A percentile compares a stretch with the other conserved stretches of the same genome.
phyloP scores from a whole-genome alignment of 257 asterid species.

The Solanum raphanifolium region DNA sequence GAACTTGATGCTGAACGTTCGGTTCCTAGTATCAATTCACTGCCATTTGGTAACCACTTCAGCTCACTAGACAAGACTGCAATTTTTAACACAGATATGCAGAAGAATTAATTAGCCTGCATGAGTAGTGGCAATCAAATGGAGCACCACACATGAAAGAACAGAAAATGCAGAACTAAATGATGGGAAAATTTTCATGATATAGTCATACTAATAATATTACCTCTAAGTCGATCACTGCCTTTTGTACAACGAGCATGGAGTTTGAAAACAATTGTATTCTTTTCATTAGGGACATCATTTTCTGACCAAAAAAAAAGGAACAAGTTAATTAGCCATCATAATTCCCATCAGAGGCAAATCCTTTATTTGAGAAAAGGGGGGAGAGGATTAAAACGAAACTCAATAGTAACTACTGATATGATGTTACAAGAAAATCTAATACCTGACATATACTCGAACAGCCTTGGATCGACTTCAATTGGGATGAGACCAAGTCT shows the following conservation, averaged over 20 bases:
- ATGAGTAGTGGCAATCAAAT: not conserved
- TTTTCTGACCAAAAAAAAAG: constrained; percentile 36
- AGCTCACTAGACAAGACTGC: constrained; percentile 64
- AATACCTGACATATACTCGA: constrained; percentile 69
- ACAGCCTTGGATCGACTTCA: constrained; percentile 78
- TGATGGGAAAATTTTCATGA: not conserved
- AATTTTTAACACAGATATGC: not conserved
- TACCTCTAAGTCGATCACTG: constrained; percentile 50
- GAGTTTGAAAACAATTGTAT: constrained; percentile 82
- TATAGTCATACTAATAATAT: not conserved
- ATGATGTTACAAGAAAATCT: not conserved
- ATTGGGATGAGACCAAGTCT: constrained; percentile 90
- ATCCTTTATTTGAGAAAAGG: not conserved
- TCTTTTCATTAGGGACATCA: constrained; percentile 73
- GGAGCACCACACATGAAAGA: not conserved
- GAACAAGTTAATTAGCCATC: constrained; percentile 10
- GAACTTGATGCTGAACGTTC: constrained; percentile 29
- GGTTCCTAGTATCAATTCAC: constrained; percentile 42
- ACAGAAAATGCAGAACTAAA: not conserved
- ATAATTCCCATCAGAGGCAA: constrained; percentile 10
- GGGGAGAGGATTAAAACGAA: not conserved
- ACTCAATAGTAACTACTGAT: not conserved
- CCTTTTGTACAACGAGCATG: constrained; percentile 52
- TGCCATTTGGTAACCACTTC: constrained; percentile 81
- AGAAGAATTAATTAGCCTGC: not conserved